Percentiles rank a stretch among this genome's conserved stretches.
phyloP scores from a whole-genome alignment of 495 filamentous ascomycete species.

The Alectoria sarmentosa region DNA sequence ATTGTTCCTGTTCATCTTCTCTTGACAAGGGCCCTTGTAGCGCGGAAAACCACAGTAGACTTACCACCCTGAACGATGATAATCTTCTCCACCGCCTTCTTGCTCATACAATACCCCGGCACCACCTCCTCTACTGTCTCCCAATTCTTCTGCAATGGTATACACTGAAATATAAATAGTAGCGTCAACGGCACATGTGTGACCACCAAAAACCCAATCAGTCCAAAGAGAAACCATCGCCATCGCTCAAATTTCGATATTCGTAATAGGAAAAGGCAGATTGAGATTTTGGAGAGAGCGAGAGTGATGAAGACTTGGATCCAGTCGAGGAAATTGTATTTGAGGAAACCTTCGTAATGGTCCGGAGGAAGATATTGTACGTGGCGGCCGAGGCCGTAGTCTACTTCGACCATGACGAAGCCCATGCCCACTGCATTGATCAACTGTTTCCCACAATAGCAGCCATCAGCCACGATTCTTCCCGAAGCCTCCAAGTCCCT shows the following conservation, averaged over 20 bases:
- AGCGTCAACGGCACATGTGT: constrained; percentile 33
- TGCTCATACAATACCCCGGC: constrained; percentile 20
- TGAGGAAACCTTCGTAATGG: constrained; percentile 20
- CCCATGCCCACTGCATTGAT: constrained; percentile 23
- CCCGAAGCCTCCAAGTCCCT: background rate
- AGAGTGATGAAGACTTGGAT: constrained; percentile 28
- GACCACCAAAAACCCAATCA: constrained; percentile 32
- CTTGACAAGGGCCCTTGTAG: background rate
- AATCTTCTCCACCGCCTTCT: constrained; percentile 15
- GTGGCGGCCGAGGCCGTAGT: constrained; percentile 24
- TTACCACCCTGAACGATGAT: constrained; percentile 25
- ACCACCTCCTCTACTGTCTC: background rate
- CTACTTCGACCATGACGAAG: constrained; percentile 21
- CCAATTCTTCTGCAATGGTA: constrained; percentile 34
- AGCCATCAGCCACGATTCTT: background rate
- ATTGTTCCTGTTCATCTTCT: background rate
- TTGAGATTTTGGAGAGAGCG: constrained; percentile 46
- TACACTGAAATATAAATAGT: constrained; percentile 32
- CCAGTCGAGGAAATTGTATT: constrained; percentile 26
- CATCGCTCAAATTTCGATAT: constrained; percentile 35
- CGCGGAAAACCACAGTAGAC: background rate
- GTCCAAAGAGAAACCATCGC: constrained; percentile 29
- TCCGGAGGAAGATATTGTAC: constrained; percentile 15
- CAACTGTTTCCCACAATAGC: background rate
- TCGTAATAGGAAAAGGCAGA: constrained; percentile 40